phyloP scores from a whole-genome alignment of 225 moss, liverwort and hornwort species.

The Rhytidiadelphus loreus region DNA sequence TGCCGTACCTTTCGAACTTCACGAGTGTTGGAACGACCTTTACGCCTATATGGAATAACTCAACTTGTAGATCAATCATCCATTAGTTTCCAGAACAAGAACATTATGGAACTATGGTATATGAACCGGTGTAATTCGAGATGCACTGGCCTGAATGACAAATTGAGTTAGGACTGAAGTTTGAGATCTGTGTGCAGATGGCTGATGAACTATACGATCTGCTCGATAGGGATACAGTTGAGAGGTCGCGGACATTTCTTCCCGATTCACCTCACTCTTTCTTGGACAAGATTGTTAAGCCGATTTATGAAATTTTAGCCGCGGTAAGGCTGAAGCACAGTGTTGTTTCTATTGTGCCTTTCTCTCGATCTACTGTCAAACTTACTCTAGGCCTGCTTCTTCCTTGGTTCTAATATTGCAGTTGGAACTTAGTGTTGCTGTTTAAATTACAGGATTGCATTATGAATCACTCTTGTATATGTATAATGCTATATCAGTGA shows the following conservation, averaged over 20 bases:
- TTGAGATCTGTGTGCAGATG: constrained; percentile 46
- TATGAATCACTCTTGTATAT: not conserved
- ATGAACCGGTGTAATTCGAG: not conserved
- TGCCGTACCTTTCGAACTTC: not conserved
- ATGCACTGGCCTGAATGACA: not conserved
- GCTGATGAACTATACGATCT: constrained; percentile 70
- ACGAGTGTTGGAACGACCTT: not conserved
- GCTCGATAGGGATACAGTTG: constrained; percentile 19
- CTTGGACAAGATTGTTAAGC: constrained; percentile 65
- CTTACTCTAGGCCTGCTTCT: not conserved
- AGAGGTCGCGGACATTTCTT: constrained; percentile 48
- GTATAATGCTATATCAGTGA: not conserved
- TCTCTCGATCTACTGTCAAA: not conserved
- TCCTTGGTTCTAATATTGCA: not conserved
- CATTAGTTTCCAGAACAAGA: not conserved
- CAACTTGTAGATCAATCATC: not conserved
- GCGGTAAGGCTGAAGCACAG: constrained; percentile 42
- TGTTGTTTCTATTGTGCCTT: not conserved
- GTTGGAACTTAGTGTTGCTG: not conserved
- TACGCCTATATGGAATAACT: not conserved
- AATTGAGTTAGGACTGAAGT: not conserved
- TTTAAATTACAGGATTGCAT: not conserved
- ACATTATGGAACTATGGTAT: not conserved
- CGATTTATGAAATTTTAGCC: constrained; percentile 57
- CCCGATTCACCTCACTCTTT: constrained; percentile 40